A percentile compares a stretch with the other conserved stretches of the same genome.
phyloP scores from a whole-genome alignment of 1,284 basidiomycete species.

The Rugiboletus extremiorientalis region DNA sequence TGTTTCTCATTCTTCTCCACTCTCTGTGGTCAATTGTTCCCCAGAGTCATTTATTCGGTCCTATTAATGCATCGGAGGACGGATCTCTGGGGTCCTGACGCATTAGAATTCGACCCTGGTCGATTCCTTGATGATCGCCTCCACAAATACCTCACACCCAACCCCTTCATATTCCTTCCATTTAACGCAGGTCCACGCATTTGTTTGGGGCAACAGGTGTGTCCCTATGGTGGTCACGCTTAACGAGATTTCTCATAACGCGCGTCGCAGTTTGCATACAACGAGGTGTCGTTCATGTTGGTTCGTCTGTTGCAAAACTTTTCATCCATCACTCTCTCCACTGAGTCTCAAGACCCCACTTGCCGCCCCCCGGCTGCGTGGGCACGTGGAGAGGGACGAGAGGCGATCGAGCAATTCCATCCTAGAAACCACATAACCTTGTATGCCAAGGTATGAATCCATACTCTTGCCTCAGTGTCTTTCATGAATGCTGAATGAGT shows the following conservation, averaged over 20 bases:
- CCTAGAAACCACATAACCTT: slow-evolving; percentile 57
- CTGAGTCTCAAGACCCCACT: slow-evolving; percentile 44
- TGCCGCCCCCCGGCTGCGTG: slow-evolving; percentile 46
- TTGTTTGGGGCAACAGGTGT: slow-evolving; percentile 43
- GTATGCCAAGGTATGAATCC: slow-evolving; percentile 39
- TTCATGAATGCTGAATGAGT: neutral
- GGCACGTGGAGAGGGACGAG: slow-evolving; percentile 41
- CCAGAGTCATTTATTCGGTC: slow-evolving; percentile 51
- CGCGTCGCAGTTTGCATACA: slow-evolving; percentile 59
- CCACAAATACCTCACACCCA: slow-evolving; percentile 30
- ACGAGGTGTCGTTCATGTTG: slow-evolving; percentile 66
- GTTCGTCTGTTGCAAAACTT: slow-evolving; percentile 64
- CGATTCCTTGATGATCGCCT: slow-evolving; percentile 45
- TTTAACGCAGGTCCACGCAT: slow-evolving; percentile 52
- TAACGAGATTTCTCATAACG: neutral
- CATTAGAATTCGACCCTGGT: slow-evolving; percentile 46
- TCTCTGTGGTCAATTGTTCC: neutral
- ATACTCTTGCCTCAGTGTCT: too few species aligned
- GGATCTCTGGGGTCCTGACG: slow-evolving; percentile 69
- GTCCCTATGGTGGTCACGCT: neutral
- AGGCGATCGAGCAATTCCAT: slow-evolving; percentile 48
- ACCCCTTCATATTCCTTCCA: slow-evolving; percentile 49
- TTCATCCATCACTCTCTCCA: slow-evolving; percentile 46
- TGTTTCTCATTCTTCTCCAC: slow-evolving; percentile 1
- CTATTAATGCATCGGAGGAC: slow-evolving; percentile 61